Percentiles rank a stretch among this genome's conserved stretches.
Evolutionary conservation across 176 grass and related monocot genomes (phyloP).

Genomic region (Thinopyrum elongatum): DNA sequence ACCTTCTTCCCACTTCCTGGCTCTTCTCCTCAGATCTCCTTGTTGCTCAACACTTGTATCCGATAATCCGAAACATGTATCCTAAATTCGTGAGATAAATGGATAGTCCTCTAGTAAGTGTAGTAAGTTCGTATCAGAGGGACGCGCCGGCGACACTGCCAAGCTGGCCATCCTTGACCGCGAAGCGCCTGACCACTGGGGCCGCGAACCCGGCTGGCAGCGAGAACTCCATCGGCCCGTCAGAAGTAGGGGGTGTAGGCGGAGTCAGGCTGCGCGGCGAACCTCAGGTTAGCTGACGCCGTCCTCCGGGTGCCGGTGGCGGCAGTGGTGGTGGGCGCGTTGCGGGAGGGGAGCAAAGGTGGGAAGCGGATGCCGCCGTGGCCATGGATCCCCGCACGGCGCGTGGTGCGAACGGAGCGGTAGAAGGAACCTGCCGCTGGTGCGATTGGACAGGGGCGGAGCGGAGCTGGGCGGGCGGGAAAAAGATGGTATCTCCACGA

Average conservation of each 20-base stretch:
- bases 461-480: too few relatives aligned
- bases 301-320: not conserved
- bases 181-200: slow-evolving; percentile 59
- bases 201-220: slow-evolving; percentile 55
- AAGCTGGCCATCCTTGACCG: slow-evolving; percentile 52
- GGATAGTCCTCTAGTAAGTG: too few relatives aligned
- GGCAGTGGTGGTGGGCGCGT: not conserved
- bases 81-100: too few relatives aligned
- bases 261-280: slow-evolving; percentile 17
- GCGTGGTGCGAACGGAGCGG: too few relatives aligned
- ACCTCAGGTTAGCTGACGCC: not conserved
- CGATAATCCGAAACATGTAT: too few relatives aligned
- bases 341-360: slow-evolving; percentile 11
- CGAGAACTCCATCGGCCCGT: not conserved
- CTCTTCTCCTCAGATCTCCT: too few relatives aligned
- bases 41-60: too few relatives aligned
- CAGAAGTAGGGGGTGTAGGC: slow-evolving; percentile 8
- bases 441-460: too few relatives aligned
- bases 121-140: slow-evolving; percentile 14
- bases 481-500: too few relatives aligned
- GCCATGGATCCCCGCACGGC: not conserved
- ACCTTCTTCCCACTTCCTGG: too few relatives aligned
- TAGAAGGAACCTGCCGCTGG: too few relatives aligned
- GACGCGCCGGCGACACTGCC: slow-evolving; percentile 56
- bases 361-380: not conserved